phyloP scores from a whole-genome alignment of 116 monocot genomes.

The Trichopus zeylanicus region DNA sequence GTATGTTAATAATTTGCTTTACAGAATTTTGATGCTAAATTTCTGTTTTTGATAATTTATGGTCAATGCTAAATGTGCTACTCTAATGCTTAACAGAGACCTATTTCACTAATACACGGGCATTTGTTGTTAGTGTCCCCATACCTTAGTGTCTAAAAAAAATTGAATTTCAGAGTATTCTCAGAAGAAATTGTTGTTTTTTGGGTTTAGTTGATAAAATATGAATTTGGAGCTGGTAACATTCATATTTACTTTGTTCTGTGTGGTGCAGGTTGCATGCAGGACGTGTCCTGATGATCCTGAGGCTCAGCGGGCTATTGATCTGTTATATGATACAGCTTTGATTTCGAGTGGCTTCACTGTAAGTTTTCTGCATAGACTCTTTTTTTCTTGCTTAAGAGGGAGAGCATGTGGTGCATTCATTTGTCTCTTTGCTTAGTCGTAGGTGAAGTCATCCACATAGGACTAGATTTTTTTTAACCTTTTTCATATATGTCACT shows the following conservation, averaged over 20 bases:
- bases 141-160: no score
- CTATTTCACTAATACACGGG: background rate
- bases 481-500: no score
- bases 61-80: background rate
- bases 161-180: no score
- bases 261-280: slow-evolving; percentile 48
- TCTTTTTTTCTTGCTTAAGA: background rate
- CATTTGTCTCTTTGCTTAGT: no score
- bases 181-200: no score
- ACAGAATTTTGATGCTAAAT: background rate
- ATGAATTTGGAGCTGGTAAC: background rate
- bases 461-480: no score
- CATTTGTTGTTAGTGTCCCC: no score
- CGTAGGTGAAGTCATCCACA: no score
- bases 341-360: slow-evolving; percentile 90
- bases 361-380: slow-evolving; percentile 30
- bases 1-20: slow-evolving; percentile 29
- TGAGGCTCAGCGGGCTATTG: slow-evolving; percentile 71
- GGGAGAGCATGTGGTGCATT: no score
- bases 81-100: background rate
- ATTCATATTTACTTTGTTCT: background rate
- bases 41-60: background rate
- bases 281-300: slow-evolving; percentile 51
- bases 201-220: no score
- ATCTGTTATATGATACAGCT: slow-evolving; percentile 83